Evolutionary conservation across 2,329 filamentous ascomycete genomes (phyloP).

Genomic region (Colletotrichum sp.): DNA sequence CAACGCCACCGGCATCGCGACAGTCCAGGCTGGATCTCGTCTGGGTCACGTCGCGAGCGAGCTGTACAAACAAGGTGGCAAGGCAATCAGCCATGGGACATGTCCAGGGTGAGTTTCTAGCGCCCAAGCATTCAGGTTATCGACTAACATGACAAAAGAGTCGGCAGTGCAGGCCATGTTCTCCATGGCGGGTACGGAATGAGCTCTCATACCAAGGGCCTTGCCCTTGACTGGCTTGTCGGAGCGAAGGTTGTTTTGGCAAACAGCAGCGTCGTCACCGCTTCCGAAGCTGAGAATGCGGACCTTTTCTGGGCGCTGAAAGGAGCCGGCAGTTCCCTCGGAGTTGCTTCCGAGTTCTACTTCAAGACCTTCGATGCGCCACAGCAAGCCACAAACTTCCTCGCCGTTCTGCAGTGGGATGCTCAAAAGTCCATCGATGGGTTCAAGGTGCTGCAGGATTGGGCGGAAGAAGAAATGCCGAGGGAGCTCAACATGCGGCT

Average conservation of each 20-base stretch:
- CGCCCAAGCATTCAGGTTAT: rapidly evolving
- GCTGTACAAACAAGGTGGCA: slow-evolving; percentile 36
- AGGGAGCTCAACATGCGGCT: slow-evolving; percentile 35
- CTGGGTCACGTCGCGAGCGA: slow-evolving; percentile 46
- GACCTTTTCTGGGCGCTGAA: slow-evolving; percentile 48
- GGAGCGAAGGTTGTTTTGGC: slow-evolving; percentile 40
- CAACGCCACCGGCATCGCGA: slow-evolving; percentile 32
- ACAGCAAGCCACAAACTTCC: slow-evolving; percentile 31
- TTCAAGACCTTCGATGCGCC: slow-evolving; percentile 43
- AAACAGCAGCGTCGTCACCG: slow-evolving; percentile 32
- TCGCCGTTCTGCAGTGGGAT: slow-evolving; percentile 21
- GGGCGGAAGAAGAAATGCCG: slow-evolving; percentile 15
- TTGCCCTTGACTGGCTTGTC: slow-evolving; percentile 38
- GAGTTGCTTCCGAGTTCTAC: slow-evolving; percentile 40
- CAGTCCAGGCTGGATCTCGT: slow-evolving; percentile 43
- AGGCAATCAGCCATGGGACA: slow-evolving; percentile 47
- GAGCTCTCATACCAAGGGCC: slow-evolving; percentile 26
- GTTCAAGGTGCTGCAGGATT: slow-evolving; percentile 26
- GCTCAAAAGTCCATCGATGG: neutral
- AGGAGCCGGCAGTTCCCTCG: slow-evolving; percentile 45
- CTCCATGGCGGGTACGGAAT: slow-evolving; percentile 44
- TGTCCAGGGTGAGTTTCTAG: slow-evolving; percentile 35
- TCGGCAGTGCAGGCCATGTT: slow-evolving; percentile 51
- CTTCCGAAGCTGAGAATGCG: slow-evolving; percentile 34
- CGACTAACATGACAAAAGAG: slow-evolving; percentile 25